Conservation (phyloP, 1,284 basidiomycete genomes). For the Tetrapyrgos nigripes region DNA sequence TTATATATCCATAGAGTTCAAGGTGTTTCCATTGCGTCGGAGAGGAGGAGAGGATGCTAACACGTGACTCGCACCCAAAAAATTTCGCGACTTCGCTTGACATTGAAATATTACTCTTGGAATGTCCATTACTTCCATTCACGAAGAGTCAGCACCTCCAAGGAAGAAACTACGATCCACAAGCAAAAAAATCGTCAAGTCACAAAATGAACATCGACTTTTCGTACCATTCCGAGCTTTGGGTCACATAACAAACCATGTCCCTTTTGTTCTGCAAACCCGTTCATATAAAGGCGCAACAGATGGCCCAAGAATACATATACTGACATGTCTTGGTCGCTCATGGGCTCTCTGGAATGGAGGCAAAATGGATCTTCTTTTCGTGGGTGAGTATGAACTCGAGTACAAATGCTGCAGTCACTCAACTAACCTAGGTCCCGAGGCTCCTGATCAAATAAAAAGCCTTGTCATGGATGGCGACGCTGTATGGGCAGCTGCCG, state of each 20-base stretch:
- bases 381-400: slow-evolving; percentile 76
- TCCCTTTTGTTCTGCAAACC: slow-evolving; percentile 90
- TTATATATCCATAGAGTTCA: too few species aligned
- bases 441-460: slow-evolving; percentile 76
- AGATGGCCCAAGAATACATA: slow-evolving; percentile 80
- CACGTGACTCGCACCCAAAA: slow-evolving; percentile 9
- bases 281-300: slow-evolving; percentile 88
- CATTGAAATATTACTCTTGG: neutral
- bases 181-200: slow-evolving; percentile 26
- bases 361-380: slow-evolving; percentile 89
- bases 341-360: slow-evolving; percentile 99
- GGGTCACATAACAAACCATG: slow-evolving; percentile 90
- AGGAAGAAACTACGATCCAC: slow-evolving; percentile 42
- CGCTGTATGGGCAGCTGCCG: slow-evolving; percentile 84
- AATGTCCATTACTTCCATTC: slow-evolving; percentile 17
- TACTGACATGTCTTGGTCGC: slow-evolving; percentile 89
- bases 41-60: neutral
- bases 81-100: neutral
- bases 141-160: slow-evolving; percentile 38
- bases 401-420: slow-evolving; percentile 8
- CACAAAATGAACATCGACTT: slow-evolving; percentile 55
- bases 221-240: slow-evolving; percentile 97
- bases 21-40: too few species aligned
- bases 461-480: slow-evolving; percentile 87
- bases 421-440: slow-evolving; percentile 67